Evolutionary conservation across 805 yeast species (phyloP).

Genomic region (Brettanomyces nanus): DNA sequence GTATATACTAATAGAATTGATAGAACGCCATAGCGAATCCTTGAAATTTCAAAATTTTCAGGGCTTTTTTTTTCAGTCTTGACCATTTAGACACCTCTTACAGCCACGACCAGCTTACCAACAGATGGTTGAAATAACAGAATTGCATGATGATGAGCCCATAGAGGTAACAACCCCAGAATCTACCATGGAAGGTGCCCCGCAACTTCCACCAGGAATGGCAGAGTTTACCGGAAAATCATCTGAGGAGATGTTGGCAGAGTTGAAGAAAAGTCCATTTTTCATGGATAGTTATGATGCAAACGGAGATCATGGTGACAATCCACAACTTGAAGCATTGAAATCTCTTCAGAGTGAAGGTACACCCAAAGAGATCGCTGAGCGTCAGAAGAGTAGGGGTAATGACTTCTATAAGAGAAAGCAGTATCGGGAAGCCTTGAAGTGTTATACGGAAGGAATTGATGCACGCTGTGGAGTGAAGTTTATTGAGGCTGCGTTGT

Average conservation of each 20-base stretch:
- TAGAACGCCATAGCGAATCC: too few relatives aligned
- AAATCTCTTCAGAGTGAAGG: conserved; percentile 92
- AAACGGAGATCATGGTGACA: conserved; percentile 68
- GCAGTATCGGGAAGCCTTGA: conserved; percentile 68
- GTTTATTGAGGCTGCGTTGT: conserved; percentile 53
- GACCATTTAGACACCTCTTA: too few relatives aligned
- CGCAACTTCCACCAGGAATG: conserved; percentile 78
- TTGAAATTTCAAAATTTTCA: too few relatives aligned
- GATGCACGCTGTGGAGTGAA: conserved; percentile 56
- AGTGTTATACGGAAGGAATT: conserved; percentile 71
- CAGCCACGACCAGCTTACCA: too few relatives aligned
- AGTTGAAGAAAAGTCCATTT: conserved; percentile 79
- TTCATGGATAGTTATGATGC: conserved; percentile 87
- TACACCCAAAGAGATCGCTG: conserved; percentile 86
- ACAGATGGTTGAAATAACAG: conserved; percentile 27
- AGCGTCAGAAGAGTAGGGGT: conserved; percentile 87
- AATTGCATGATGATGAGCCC: conserved; percentile 19
- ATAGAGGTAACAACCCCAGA: too few relatives aligned
- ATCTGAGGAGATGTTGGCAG: conserved; percentile 67
- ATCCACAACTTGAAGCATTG: conserved; percentile 73
- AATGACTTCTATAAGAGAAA: conserved; percentile 74
- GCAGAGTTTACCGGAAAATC: conserved; percentile 53
- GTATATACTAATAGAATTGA: too few relatives aligned
- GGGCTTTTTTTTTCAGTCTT: too few relatives aligned
- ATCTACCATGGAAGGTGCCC: conserved; percentile 43